phyloP scores from a whole-genome alignment of 768 basidiomycete species.

The Naganishia onofrii region DNA sequence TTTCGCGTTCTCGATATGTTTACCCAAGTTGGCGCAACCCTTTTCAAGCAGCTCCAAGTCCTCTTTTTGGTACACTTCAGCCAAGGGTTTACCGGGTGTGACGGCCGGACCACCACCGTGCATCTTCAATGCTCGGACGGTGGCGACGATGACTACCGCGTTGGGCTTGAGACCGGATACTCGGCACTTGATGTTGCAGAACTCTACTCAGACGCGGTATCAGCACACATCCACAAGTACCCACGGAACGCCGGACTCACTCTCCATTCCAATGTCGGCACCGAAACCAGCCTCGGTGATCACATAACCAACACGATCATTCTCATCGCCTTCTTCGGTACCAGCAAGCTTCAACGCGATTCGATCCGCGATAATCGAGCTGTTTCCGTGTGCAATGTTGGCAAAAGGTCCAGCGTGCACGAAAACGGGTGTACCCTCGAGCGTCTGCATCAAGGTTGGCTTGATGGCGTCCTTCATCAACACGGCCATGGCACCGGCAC shows the following conservation, averaged over 20 bases:
- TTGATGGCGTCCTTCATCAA: conserved; percentile 99
- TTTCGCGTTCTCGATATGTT: conserved; percentile 89
- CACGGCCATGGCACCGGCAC: conserved; percentile 89
- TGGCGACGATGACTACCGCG: conserved; percentile 92
- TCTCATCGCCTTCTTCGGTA: conserved; percentile 80
- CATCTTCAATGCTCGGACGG: conserved; percentile 94
- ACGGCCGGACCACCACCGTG: conserved; percentile 97
- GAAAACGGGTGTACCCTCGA: conserved; percentile 97
- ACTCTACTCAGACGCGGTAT: conserved; percentile 61
- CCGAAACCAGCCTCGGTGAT: conserved; percentile 98
- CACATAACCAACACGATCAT: conserved; percentile 83
- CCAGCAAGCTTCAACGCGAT: conserved; percentile 96
- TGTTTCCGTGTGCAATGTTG: conserved; percentile 97
- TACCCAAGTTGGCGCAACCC: conserved; percentile 87
- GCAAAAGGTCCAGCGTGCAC: conserved; percentile 99
- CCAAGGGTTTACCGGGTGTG: conserved; percentile 87
- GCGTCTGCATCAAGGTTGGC: conserved; percentile 97
- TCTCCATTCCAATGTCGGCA: conserved; percentile 78
- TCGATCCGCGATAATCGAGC: conserved; percentile 95
- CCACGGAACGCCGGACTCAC: conserved; percentile 24
- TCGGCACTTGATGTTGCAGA: conserved; percentile 99
- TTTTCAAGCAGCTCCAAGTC: conserved; percentile 82
- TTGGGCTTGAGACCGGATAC: conserved; percentile 88
- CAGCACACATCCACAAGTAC: neutral
- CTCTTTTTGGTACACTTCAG: conserved; percentile 90